Percentiles rank a stretch among this genome's conserved stretches.
These are phyloP conservation scores for Datisca glomerata DNA, from an alignment of 306 rosid species.

Conservation along the genomic window DNA sequence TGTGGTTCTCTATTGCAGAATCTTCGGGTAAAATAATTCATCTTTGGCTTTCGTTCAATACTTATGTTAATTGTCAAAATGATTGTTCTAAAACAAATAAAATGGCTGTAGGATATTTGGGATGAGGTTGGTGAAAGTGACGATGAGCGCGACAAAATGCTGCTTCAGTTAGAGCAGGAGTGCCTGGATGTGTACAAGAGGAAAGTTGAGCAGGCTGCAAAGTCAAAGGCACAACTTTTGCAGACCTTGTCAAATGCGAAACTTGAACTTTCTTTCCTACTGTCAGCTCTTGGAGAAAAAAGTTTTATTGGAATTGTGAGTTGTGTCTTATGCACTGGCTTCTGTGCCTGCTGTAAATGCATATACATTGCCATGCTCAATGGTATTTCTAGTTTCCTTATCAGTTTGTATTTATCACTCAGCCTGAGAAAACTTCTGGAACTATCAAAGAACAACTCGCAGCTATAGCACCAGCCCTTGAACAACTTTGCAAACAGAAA, in stretches of 20 bases:
- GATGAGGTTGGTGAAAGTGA: slow-evolving; percentile 97
- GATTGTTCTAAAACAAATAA: not conserved
- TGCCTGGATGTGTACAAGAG: slow-evolving; percentile 93
- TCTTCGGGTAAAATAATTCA: slow-evolving; percentile 76
- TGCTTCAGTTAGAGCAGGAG: slow-evolving; percentile 95
- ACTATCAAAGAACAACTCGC: slow-evolving; percentile 61
- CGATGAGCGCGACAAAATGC: slow-evolving; percentile 89
- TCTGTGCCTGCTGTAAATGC: not conserved
- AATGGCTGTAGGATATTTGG: slow-evolving; percentile 73
- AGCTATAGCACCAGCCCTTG: slow-evolving; percentile 84
- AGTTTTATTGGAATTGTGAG: slow-evolving; percentile 18
- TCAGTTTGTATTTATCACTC: slow-evolving; percentile 9
- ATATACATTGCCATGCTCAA: not conserved
- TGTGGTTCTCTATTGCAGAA: slow-evolving; percentile 88
- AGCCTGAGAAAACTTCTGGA: slow-evolving; percentile 45
- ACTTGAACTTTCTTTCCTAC: slow-evolving; percentile 68
- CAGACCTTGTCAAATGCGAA: slow-evolving; percentile 77
- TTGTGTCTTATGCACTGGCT: not conserved
- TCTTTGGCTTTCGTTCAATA: not conserved
- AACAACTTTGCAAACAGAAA: slow-evolving; percentile 81
- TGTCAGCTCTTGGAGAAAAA: slow-evolving; percentile 54
- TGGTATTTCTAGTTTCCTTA: not conserved
- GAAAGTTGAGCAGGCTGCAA: slow-evolving; percentile 91
- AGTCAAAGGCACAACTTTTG: slow-evolving; percentile 90
- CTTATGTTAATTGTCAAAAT: not conserved